Evolutionary conservation across 495 filamentous ascomycete genomes (phyloP).

Genomic region (Neurospora sp.): DNA sequence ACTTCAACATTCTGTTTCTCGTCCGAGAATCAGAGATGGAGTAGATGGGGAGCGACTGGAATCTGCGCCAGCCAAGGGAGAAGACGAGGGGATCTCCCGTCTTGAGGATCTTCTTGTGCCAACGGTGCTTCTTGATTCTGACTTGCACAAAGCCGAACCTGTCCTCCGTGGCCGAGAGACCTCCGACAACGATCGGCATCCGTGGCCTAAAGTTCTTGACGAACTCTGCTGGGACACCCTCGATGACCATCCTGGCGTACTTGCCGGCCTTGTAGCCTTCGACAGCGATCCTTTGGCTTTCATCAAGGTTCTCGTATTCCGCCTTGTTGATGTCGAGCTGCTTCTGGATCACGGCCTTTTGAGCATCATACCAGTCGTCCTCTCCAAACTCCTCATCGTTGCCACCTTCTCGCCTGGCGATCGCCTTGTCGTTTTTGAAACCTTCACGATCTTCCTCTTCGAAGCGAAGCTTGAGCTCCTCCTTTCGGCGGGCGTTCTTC

Average conservation of each 20-base stretch:
- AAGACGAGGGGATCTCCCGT: conserved; percentile 96
- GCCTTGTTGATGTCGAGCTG: conserved; percentile 89
- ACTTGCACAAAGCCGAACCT: conserved; percentile 92
- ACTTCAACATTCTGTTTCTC: conserved; percentile 95
- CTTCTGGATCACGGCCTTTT: conserved; percentile 90
- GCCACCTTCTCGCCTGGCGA: conserved; percentile 50
- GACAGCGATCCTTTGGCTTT: conserved; percentile 63
- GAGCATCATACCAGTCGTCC: conserved; percentile 96
- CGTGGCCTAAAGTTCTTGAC: conserved; percentile 75
- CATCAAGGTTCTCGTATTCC: conserved; percentile 80
- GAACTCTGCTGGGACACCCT: conserved; percentile 85
- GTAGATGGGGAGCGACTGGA: conserved; percentile 87
- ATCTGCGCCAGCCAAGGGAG: conserved; percentile 93
- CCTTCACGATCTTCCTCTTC: conserved; percentile 96
- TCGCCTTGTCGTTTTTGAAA: conserved; percentile 74
- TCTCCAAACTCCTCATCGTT: conserved; percentile 75
- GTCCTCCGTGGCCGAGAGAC: conserved; percentile 83
- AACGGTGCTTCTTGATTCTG: conserved; percentile 90
- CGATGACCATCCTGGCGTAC: conserved; percentile 82
- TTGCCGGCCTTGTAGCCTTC: conserved; percentile 91
- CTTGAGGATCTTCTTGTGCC: conserved; percentile 99
- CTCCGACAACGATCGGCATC: conserved; percentile 81
- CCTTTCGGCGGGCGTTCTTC: conserved; percentile 82
- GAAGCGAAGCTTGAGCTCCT: conserved; percentile 87
- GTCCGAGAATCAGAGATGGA: conserved; percentile 88